Conservation (phyloP, 2,329 filamentous ascomycete genomes). For the Pseudophaeomoniella oleicola region DNA sequence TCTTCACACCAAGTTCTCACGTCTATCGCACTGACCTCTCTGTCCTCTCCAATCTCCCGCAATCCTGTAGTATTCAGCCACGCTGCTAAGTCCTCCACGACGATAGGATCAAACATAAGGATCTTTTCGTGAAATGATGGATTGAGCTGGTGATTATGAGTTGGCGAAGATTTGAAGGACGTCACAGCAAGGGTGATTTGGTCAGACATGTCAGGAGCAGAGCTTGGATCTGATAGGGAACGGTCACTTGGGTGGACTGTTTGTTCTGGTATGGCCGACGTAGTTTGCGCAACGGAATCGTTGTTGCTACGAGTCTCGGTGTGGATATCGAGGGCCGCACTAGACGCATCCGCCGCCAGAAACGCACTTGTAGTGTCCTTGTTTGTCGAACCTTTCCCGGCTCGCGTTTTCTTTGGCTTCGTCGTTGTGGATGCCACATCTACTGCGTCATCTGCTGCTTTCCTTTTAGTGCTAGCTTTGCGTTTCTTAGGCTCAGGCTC, state of each 20-base stretch:
- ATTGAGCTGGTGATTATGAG: slow-evolving; percentile 23
- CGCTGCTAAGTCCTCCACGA: slow-evolving; percentile 67
- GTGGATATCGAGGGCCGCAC: not conserved
- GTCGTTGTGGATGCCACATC: not conserved
- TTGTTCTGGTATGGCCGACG: not conserved
- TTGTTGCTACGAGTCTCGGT: not conserved
- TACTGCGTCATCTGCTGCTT: not conserved
- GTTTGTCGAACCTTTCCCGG: not conserved
- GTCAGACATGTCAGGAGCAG: slow-evolving; percentile 7
- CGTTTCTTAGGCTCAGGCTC: slow-evolving; percentile 6
- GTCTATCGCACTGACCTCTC: slow-evolving; percentile 46
- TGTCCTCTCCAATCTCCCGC: slow-evolving; percentile 47
- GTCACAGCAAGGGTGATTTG: slow-evolving; percentile 13
- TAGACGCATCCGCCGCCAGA: not conserved
- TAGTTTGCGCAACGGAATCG: not conserved
- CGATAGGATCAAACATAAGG: slow-evolving; percentile 78
- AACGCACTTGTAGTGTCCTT: not conserved
- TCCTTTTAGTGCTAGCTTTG: slow-evolving; percentile 5
- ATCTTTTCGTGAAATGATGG: slow-evolving; percentile 85
- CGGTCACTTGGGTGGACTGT: not conserved
- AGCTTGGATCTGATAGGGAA: slow-evolving; percentile 4
- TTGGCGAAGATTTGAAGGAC: slow-evolving; percentile 29
- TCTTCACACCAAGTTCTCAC: slow-evolving; percentile 85
- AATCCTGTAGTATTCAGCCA: slow-evolving; percentile 70
- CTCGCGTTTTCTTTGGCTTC: slow-evolving; percentile 1